Conservation (phyloP, 2,329 filamentous ascomycete species). For the Rosellinia necatrix region DNA sequence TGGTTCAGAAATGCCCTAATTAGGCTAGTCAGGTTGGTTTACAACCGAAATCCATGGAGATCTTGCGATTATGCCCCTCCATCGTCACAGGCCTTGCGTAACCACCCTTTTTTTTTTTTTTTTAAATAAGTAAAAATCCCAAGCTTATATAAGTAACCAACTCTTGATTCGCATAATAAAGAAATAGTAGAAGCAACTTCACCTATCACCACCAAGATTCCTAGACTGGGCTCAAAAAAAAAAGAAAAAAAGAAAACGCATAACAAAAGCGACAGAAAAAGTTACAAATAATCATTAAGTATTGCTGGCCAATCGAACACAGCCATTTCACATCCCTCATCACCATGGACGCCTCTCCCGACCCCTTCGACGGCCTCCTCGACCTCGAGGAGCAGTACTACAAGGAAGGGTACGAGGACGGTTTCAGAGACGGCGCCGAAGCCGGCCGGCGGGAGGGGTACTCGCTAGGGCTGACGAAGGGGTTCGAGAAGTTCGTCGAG, state of each 20-base stretch:
- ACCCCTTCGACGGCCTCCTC: conserved; percentile 62
- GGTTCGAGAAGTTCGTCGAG: conserved; percentile 88
- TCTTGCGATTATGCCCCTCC: not conserved
- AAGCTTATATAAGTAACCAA: no score
- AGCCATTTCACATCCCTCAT: not conserved
- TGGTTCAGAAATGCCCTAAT: no score
- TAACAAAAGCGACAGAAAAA: not conserved
- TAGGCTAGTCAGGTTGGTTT: conserved; percentile 11
- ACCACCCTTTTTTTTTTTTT: no score
- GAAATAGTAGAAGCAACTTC: not conserved
- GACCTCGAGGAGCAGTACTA: conserved; percentile 75
- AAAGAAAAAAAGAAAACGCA: not conserved
- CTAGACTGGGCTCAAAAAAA: not conserved
- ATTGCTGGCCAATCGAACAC: no score
- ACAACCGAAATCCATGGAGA: no score
- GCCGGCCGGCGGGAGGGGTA: conserved; percentile 87
- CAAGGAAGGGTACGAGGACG: conserved; percentile 77
- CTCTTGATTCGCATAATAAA: no score
- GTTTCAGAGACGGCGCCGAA: conserved; percentile 72
- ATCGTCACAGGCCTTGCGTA: no score
- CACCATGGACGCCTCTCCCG: conserved; percentile 37
- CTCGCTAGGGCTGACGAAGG: conserved; percentile 87
- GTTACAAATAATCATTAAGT: no score
- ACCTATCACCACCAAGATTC: not conserved
- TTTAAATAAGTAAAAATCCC: no score